Evolutionary conservation across 176 grass and related monocot genomes (phyloP).

Genomic region (Cymbopogon citratus): DNA sequence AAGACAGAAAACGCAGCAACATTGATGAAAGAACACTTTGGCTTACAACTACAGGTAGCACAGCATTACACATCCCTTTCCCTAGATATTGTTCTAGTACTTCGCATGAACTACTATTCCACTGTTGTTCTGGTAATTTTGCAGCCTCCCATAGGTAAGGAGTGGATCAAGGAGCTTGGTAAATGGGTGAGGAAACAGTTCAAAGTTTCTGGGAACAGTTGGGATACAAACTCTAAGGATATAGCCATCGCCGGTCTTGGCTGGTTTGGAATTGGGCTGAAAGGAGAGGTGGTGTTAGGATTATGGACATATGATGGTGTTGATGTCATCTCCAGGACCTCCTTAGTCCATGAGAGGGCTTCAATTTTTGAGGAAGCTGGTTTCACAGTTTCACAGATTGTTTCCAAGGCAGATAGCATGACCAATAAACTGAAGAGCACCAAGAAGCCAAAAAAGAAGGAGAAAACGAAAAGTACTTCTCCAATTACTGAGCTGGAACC

Average conservation of each 20-base stretch:
- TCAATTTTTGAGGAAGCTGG: constrained; percentile 72
- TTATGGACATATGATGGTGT: constrained; percentile 88
- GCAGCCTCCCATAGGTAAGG: constrained; percentile 74
- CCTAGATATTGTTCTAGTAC: background rate
- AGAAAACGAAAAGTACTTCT: background rate
- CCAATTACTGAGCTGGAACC: background rate
- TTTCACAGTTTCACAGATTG: constrained; percentile 79
- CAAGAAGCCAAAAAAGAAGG: constrained; percentile 30
- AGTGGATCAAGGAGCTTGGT: constrained; percentile 58
- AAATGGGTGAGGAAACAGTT: constrained; percentile 73
- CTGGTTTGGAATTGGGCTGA: constrained; percentile 71
- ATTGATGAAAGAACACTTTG: constrained; percentile 65
- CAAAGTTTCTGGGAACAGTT: constrained; percentile 57
- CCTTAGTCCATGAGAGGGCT: constrained; percentile 62
- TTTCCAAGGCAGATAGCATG: constrained; percentile 66
- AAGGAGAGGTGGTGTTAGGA: constrained; percentile 62
- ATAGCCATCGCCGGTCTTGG: constrained; percentile 82
- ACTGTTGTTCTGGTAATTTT: constrained; percentile 15
- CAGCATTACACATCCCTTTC: background rate
- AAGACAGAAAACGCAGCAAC: constrained; percentile 57
- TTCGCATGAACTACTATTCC: background rate
- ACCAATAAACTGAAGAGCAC: constrained; percentile 50
- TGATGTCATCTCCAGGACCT: constrained; percentile 55
- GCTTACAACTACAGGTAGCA: constrained; percentile 68
- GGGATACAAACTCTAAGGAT: constrained; percentile 64